phyloP scores from a whole-genome alignment of 2,329 filamentous ascomycete species.

The Stenocarpella maydis region DNA sequence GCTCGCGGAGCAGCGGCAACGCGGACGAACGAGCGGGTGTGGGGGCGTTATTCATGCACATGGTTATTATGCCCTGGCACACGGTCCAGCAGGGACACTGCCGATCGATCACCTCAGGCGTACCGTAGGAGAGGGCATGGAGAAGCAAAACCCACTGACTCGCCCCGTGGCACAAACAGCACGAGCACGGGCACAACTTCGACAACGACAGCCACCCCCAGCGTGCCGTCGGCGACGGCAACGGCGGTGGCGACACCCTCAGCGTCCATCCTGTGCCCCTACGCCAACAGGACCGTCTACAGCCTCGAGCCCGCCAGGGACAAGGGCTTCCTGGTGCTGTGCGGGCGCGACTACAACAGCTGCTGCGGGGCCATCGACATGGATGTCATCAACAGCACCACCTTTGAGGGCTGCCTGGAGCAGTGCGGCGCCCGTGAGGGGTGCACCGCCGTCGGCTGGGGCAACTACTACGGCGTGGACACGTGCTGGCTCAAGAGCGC shows the following conservation, averaged over 20 bases:
- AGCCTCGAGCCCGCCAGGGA: constrained; percentile 29
- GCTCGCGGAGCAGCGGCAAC: not conserved
- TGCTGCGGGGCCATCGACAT: constrained; percentile 43
- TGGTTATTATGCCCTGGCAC: not conserved
- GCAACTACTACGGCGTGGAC: constrained; percentile 39
- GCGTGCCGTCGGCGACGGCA: constrained; percentile 33
- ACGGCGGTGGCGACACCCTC: constrained; percentile 24
- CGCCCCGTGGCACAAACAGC: not conserved
- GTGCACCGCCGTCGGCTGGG: constrained; percentile 49
- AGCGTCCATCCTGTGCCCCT: constrained; percentile 42
- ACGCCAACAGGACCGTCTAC: constrained; percentile 47
- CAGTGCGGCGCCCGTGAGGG: constrained; percentile 41
- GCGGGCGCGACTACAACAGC: constrained; percentile 47
- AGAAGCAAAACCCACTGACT: constrained; percentile 9
- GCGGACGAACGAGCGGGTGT: constrained; percentile 1
- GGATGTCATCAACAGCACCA: constrained; percentile 37
- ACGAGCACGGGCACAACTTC: not conserved
- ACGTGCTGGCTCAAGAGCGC: constrained; percentile 48
- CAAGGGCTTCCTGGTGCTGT: constrained; percentile 44
- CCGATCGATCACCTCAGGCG: no score
- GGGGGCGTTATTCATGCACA: constrained; percentile 7
- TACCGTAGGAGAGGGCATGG: not conserved
- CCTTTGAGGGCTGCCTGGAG: constrained; percentile 45
- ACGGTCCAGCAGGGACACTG: not conserved
- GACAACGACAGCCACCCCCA: constrained; percentile 17